Percentiles rank a stretch among this genome's conserved stretches.
phyloP scores from a whole-genome alignment of 106 monocot species.

The Dendrobium catenatum region DNA sequence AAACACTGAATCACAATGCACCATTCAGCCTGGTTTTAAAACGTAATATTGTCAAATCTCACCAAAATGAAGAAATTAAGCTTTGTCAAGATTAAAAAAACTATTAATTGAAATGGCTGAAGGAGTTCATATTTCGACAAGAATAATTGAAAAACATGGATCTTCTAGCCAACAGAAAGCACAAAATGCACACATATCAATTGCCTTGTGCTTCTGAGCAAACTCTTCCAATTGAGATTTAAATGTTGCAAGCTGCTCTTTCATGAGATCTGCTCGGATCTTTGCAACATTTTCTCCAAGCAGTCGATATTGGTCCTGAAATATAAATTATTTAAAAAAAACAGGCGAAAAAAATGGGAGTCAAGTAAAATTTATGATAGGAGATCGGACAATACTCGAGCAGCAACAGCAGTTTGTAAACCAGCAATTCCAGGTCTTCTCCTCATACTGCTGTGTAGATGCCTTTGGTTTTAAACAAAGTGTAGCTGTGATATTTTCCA shows the following conservation, averaged over 20 bases:
- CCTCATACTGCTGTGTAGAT: constrained; percentile 47
- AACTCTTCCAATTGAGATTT: constrained; percentile 90
- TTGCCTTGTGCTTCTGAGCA: constrained; percentile 92
- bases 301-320: constrained; percentile 74
- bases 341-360: not conserved
- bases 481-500: not conserved
- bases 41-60: not conserved
- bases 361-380: not conserved
- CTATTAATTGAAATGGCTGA: not conserved
- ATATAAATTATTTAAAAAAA: not conserved
- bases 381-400: constrained; percentile 48
- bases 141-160: not conserved
- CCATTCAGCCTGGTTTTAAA: not conserved
- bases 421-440: constrained; percentile 84
- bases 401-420: constrained; percentile 67
- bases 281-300: constrained; percentile 90
- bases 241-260: constrained; percentile 89
- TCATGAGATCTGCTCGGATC: constrained; percentile 87
- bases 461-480: not conserved
- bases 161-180: not conserved
- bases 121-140: not conserved
- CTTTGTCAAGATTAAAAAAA: not conserved
- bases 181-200: not conserved
- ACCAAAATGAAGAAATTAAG: not conserved
- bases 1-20: not conserved